Percentiles rank a stretch among this genome's conserved stretches.
phyloP scores from a whole-genome alignment of 495 filamentous ascomycete genomes.

The Penicillium dipodomyicola region DNA sequence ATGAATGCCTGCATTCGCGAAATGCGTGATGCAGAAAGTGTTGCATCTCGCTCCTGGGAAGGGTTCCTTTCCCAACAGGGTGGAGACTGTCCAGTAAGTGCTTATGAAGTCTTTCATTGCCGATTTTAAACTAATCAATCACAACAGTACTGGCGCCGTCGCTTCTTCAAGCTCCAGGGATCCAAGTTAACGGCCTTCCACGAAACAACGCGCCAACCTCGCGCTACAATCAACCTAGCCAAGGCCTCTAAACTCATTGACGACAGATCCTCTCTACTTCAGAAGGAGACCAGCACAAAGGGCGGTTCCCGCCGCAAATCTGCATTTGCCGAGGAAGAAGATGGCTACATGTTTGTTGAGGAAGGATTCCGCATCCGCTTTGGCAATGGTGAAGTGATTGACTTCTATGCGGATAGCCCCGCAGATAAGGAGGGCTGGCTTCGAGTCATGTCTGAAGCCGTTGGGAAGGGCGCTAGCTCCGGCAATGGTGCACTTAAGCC shows the following conservation, averaged over 20 bases:
- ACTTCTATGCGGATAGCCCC: constrained; percentile 92
- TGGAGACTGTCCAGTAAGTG: constrained; percentile 92
- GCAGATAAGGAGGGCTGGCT: constrained; percentile 93
- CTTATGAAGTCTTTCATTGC: neutral
- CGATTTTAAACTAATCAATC: constrained; percentile 6
- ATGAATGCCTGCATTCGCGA: constrained; percentile 94
- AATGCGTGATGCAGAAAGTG: constrained; percentile 80
- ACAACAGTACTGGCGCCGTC: constrained; percentile 86
- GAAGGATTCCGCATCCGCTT: constrained; percentile 98
- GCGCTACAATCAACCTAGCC: constrained; percentile 92
- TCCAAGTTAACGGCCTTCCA: constrained; percentile 94
- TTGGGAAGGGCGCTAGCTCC: constrained; percentile 61
- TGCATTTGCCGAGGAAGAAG: constrained; percentile 96
- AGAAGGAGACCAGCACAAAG: constrained; percentile 72
- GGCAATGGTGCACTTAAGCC: constrained; percentile 44
- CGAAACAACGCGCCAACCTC: constrained; percentile 89
- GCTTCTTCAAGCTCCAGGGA: constrained; percentile 92
- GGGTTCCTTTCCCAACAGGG: constrained; percentile 93
- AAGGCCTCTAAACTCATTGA: constrained; percentile 95
- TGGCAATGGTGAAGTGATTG: constrained; percentile 94
- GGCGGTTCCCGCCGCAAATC: constrained; percentile 80
- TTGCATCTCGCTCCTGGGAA: constrained; percentile 71
- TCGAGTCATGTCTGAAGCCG: constrained; percentile 78
- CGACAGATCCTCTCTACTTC: constrained; percentile 76
- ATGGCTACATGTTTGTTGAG: constrained; percentile 99